Evolutionary conservation across 2,329 filamentous ascomycete genomes (phyloP), one percentile per base, ranked within the genome.

Genomic region (Neonectria sp.): DNA sequence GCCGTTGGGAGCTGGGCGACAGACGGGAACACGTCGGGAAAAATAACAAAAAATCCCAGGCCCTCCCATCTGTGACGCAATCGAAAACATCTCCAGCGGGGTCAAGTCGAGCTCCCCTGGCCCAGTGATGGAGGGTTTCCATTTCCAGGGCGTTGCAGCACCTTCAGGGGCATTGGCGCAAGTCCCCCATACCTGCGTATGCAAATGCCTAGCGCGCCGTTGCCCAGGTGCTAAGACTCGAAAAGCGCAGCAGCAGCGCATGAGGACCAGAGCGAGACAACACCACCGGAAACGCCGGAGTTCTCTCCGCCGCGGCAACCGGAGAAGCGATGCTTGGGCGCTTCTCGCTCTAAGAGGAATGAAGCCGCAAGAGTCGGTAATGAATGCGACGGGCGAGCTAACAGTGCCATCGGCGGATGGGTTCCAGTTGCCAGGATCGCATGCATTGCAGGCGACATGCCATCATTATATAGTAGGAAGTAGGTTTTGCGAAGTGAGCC

Each of bases 31-130:
- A 40, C 37, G 37, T 40, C n/a, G 6, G 37, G 40, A n/a, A 13
- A 15, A 24, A n/a, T 2, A 21, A 12, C 6, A 43, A 45, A 45
- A 45, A 24, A 8, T 2, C 8, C 40, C 4, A 24, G 40, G 40
- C 24, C 17, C 40, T 13, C 29, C 29, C 51, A 40, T 17, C 37
- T 53, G 61, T 65, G 62, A 65, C 62, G 62, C 62, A 60, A 65
- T 65, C 25, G 56, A 55, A 29, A 53, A 13, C 17, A 33, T 45
- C 40, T 55, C 43, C 40, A 56, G 62, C 55, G 62, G 62, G 55
- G 62, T 56, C 25, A 21, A 53, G 27, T 37, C 15, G 29, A 57
- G 45, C 60, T 63, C 61, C 52, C 53, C 53, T 57, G 60, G 60
- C 27, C 24, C 24, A 40, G 37, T 15, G 1, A 40, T n/a, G n/a